Conservation (phyloP, 2,329 filamentous ascomycete species). For the Neodidymelliopsis sp. region DNA sequence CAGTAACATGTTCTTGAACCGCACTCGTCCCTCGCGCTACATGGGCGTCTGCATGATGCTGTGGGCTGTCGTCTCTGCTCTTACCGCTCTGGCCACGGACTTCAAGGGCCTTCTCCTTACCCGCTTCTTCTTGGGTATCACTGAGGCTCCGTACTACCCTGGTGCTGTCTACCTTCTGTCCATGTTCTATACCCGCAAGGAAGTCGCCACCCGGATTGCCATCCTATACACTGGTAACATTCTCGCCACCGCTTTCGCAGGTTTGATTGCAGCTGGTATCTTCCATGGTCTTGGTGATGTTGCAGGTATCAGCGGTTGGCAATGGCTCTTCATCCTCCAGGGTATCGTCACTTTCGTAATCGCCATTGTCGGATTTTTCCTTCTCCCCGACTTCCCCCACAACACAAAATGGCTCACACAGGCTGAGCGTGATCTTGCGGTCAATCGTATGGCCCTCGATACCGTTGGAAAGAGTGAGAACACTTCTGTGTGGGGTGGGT, state of each 20-base stretch:
- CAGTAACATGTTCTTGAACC: constrained; percentile 56
- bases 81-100: constrained; percentile 51
- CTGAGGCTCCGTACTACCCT: constrained; percentile 62
- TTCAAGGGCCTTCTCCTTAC: constrained; percentile 57
- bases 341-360: constrained; percentile 70
- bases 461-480: constrained; percentile 52
- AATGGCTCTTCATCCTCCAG: constrained; percentile 75
- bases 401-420: constrained; percentile 51
- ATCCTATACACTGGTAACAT: constrained; percentile 73
- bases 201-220: constrained; percentile 70
- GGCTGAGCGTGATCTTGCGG: constrained; percentile 49
- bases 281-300: constrained; percentile 68
- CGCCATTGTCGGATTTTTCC: constrained; percentile 63
- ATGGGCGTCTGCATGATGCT: constrained; percentile 51
- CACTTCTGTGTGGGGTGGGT: constrained; percentile 48
- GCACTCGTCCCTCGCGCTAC: constrained; percentile 51
- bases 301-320: constrained; percentile 67
- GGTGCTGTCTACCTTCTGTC: constrained; percentile 70
- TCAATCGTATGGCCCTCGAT: constrained; percentile 48
- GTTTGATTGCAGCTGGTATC: constrained; percentile 67
- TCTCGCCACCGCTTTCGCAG: constrained; percentile 75
- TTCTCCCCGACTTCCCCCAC: constrained; percentile 73
- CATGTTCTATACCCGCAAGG: constrained; percentile 74
- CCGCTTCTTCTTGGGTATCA: constrained; percentile 62
- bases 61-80: constrained; percentile 52